Base-by-base conservation (phyloP, 1,284 basidiomycete species). In the Pisolithus thermaeus region DNA sequence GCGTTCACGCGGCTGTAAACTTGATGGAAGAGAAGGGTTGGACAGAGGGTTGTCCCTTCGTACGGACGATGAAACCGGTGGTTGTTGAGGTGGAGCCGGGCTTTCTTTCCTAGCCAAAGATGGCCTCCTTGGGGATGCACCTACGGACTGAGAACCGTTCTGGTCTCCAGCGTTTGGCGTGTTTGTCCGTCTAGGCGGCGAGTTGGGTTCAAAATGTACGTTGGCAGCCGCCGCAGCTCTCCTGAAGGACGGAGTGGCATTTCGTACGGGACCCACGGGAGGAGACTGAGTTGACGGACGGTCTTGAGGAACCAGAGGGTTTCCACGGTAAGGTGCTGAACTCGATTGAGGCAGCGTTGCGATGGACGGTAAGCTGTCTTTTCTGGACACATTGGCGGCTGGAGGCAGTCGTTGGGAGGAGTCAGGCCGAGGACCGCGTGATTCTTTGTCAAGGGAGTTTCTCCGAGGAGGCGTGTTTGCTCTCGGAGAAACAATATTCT, bases 401-500 rank as follows among this genome's bases (percentile, higher is more conserved):
- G 61, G 50, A 1, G 50, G 52, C 51, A 50, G 42, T 47, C 65
- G 62, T 27, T 64, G 63, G 27, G 54, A 64, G 42, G 66, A 65
- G 62, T 65, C 64, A 56, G 52, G 59, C 25, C 46, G 42, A 7
- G 56, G 47, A 23, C 50, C 20, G 48, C 46, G 47, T 49, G 51
- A 39, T 6, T 46, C 50, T 47, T 44, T 59, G 46, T 51, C 58
- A 12, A 49, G 30, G 23, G 48, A 48, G 30, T 46, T 25, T 35
- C 39, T 53, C 46, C 30, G 50, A 27, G 56, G 50, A 1, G 51
- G 52, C 1, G 50, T 46, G 12, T 32, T 49, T 37, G 67, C 58
- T 54, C 55, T 56, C 40, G 60, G 5, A 35, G 32, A 47, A 59
- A 70, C 50, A 53, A 61, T 50, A 64, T 64, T 62, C 58, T 75